Evolutionary conservation across 371 early-diverging fungal genomes (phyloP).

Genomic region (Mucor racemosus): DNA sequence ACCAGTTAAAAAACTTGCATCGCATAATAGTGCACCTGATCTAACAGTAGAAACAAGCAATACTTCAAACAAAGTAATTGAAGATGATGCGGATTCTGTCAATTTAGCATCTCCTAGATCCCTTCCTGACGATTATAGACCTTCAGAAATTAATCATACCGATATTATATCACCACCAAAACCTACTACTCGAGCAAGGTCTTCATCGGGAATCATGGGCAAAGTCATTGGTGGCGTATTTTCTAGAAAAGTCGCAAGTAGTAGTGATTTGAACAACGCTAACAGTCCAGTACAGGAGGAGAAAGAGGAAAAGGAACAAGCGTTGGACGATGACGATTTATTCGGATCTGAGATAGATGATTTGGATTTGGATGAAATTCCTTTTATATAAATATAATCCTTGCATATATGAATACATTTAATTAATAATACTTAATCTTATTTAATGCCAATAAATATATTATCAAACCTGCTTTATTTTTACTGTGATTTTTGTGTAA

Average conservation of each 20-base stretch:
- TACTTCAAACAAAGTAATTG: neutral
- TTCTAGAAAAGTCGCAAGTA: slow-evolving; percentile 3
- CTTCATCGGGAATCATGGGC: slow-evolving; percentile 20
- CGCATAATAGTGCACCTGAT: slow-evolving; percentile 14
- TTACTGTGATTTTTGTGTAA: no score
- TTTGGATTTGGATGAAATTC: slow-evolving; percentile 12
- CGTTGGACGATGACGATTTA: slow-evolving; percentile 3
- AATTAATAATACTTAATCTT: neutral
- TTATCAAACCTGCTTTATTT: neutral
- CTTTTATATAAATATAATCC: slow-evolving; percentile 12
- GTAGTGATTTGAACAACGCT: neutral
- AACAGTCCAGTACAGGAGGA: neutral
- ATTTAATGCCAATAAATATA: neutral
- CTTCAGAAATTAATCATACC: neutral
- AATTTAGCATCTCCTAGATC: slow-evolving; percentile 8
- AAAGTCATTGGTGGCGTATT: slow-evolving; percentile 27
- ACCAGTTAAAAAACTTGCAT: neutral
- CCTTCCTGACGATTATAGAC: slow-evolving; percentile 13
- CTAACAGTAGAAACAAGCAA: neutral
- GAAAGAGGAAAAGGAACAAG: neutral
- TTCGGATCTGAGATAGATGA: slow-evolving; percentile 11
- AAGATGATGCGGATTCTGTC: neutral
- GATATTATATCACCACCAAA: neutral
- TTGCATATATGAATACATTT: neutral
- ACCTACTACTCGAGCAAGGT: neutral